phyloP scores from a whole-genome alignment of 2,329 filamentous ascomycete species.

The Pochonia chlamydosporia region DNA sequence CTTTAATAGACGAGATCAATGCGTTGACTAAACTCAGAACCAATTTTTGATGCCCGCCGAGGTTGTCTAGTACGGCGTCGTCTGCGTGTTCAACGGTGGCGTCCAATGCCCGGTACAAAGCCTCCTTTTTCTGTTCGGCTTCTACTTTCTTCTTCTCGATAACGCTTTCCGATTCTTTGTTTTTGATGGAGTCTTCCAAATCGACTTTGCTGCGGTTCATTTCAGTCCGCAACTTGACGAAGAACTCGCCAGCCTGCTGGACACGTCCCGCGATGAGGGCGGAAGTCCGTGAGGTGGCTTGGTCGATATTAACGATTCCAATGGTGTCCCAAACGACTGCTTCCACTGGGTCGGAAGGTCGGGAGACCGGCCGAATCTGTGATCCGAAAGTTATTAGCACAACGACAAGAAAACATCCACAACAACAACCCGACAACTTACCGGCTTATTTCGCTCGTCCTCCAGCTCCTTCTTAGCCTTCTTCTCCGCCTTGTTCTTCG shows the following conservation, averaged over 20 bases:
- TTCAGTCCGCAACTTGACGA: conserved; percentile 41
- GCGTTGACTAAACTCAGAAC: conserved; percentile 48
- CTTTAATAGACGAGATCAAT: conserved; percentile 48
- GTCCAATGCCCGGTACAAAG: conserved; percentile 46
- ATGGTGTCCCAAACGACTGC: conserved; percentile 49
- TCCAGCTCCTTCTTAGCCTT: conserved; percentile 38
- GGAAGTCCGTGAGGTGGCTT: conserved; percentile 29
- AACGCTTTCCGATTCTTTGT: conserved; percentile 31
- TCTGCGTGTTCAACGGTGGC: conserved; percentile 50
- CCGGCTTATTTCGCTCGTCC: conserved; percentile 33
- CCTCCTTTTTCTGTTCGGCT: conserved; percentile 39
- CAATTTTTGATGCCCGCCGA: conserved; percentile 52
- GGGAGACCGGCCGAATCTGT: conserved; percentile 35
- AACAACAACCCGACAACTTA: too few relatives aligned
- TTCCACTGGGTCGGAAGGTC: conserved; percentile 39
- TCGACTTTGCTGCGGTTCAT: conserved; percentile 42
- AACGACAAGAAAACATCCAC: too few relatives aligned
- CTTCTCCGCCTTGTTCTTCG: conserved; percentile 39
- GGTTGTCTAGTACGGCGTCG: conserved; percentile 48
- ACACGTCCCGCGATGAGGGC: conserved; percentile 40
- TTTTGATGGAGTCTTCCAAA: conserved; percentile 36
- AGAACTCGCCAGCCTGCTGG: conserved; percentile 43
- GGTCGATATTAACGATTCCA: conserved; percentile 43
- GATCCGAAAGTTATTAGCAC: too few relatives aligned
- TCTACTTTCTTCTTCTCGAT: conserved; percentile 33